Conservation (phyloP, 371 early-diverging fungal species). For the Sporodiniella umbellata region DNA sequence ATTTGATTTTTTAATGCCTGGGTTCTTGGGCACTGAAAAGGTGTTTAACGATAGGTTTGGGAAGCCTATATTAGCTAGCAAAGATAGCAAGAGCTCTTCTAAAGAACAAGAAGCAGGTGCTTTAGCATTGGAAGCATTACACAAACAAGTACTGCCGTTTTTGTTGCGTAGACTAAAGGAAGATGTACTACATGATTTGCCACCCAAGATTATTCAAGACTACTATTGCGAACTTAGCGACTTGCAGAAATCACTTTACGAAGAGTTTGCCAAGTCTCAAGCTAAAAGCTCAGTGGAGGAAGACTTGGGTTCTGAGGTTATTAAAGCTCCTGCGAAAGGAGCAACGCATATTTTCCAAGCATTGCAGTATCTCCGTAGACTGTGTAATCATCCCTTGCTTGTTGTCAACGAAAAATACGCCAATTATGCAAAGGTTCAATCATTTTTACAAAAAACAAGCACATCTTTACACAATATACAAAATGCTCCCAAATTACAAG, state of each 20-base stretch:
- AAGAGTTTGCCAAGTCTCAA: conserved; percentile 77
- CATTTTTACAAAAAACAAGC: conserved; percentile 56
- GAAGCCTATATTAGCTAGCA: conserved; percentile 86
- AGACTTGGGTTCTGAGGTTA: conserved; percentile 26
- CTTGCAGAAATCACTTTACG: conserved; percentile 86
- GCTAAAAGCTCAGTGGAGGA: conserved; percentile 52
- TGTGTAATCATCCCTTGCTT: conserved; percentile 95
- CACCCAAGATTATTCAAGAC: conserved; percentile 99
- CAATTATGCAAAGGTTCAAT: conserved; percentile 66
- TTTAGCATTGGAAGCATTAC: conserved; percentile 88
- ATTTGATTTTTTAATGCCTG: conserved; percentile 98
- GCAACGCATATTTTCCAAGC: conserved; percentile 95
- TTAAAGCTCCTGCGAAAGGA: conserved; percentile 20
- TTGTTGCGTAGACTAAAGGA: conserved; percentile 96
- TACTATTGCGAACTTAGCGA: conserved; percentile 95
- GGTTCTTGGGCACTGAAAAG: conserved; percentile 89
- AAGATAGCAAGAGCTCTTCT: conserved; percentile 85
- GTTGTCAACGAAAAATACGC: conserved; percentile 87
- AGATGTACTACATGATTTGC: conserved; percentile 97
- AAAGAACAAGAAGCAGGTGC: conserved; percentile 84
- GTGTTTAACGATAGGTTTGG: conserved; percentile 89
- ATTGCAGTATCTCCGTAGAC: conserved; percentile 90
- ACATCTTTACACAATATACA: conserved; percentile 76
- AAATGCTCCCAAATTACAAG: conserved; percentile 92
- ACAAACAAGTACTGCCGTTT: conserved; percentile 97